phyloP scores from a whole-genome alignment of 2,329 filamentous ascomycete species.

The Coniella vitis region DNA sequence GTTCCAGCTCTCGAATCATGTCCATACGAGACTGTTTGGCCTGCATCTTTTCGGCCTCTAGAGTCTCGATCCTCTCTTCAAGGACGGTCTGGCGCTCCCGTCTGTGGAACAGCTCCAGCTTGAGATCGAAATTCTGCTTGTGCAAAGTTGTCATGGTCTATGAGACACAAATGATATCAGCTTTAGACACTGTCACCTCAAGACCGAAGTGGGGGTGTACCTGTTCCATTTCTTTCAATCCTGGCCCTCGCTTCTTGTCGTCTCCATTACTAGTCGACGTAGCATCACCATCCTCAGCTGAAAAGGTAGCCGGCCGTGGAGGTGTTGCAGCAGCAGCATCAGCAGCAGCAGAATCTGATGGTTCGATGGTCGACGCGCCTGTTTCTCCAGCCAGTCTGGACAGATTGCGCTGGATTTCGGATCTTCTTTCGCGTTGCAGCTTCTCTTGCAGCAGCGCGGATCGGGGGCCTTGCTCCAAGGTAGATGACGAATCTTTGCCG shows the following conservation, averaged over 20 bases:
- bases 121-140: constrained; percentile 73
- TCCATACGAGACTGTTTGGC: constrained; percentile 51
- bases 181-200: too few relatives aligned
- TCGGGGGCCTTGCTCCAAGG: constrained; percentile 28
- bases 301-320: constrained; percentile 25
- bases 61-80: constrained; percentile 48
- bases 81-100: constrained; percentile 56
- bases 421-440: constrained; percentile 43
- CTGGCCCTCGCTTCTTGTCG: constrained; percentile 47
- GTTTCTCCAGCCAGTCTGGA: constrained; percentile 32
- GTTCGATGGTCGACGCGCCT: constrained; percentile 32
- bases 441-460: constrained; percentile 50
- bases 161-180: background rate
- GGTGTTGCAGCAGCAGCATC: constrained; percentile 34
- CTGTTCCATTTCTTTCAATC: constrained; percentile 62
- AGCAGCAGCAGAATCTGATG: constrained; percentile 28
- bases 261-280: constrained; percentile 33
- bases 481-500: constrained; percentile 27
- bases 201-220: too few relatives aligned
- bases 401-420: constrained; percentile 39
- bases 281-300: constrained; percentile 35
- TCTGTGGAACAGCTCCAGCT: constrained; percentile 64
- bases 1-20: constrained; percentile 51
- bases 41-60: constrained; percentile 48
- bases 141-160: constrained; percentile 61